Evolutionary conservation across 352 stramenopile genomes (phyloP).

Genomic region (Peronosclerospora sorghi): DNA sequence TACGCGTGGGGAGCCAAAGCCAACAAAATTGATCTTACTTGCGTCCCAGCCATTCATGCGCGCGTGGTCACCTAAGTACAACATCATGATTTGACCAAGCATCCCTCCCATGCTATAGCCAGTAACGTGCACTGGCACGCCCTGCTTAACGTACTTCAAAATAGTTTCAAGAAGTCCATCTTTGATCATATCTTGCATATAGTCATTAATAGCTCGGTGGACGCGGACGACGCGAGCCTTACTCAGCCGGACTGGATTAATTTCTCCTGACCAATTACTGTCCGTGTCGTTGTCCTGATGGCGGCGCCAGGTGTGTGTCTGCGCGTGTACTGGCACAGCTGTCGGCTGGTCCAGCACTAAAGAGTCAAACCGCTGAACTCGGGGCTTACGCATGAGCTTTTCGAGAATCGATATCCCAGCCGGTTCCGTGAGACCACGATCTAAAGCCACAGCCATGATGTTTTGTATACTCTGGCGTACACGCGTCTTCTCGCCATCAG

Average conservation of each 20-base stretch:
- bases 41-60: conserved; percentile 59
- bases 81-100: conserved; percentile 67
- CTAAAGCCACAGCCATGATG: conserved; percentile 72
- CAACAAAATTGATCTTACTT: conserved; percentile 78
- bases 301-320: conserved; percentile 36
- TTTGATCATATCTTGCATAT: conserved; percentile 81
- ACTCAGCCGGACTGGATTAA: conserved; percentile 44
- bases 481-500: conserved; percentile 71
- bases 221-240: conserved; percentile 54
- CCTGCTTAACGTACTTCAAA: conserved; percentile 59
- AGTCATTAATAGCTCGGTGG: conserved; percentile 68
- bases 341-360: conserved; percentile 49
- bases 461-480: conserved; percentile 82
- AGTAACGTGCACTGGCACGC: conserved; percentile 68
- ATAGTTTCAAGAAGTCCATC: conserved; percentile 65
- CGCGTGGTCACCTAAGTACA: conserved; percentile 66
- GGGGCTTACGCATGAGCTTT: conserved; percentile 49
- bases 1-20: conserved; percentile 72
- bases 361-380: conserved; percentile 59
- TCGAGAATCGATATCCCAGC: conserved; percentile 58
- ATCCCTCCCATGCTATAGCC: conserved; percentile 83
- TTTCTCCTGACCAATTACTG: conserved; percentile 25
- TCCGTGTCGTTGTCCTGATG: conserved; percentile 45
- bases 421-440: conserved; percentile 63
- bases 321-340: conserved; percentile 37